phyloP scores from a whole-genome alignment of 495 filamentous ascomycete genomes.

The Daldinia decipiens region DNA sequence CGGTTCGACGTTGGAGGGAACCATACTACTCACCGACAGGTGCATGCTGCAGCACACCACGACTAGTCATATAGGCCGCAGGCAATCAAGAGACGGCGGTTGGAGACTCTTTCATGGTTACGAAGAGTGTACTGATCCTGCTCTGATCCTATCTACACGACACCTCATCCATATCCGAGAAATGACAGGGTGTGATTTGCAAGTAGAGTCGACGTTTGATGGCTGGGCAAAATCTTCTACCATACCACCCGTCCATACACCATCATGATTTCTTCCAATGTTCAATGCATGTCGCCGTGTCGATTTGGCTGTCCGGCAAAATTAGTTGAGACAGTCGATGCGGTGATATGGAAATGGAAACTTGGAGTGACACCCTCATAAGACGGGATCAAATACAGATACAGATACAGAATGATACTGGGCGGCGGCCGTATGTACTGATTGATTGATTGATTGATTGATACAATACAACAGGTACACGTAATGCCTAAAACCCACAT shows the following conservation, averaged over 20 bases:
- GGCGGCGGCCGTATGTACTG: too few species aligned
- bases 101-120: neutral
- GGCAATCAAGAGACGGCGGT: conserved; percentile 23
- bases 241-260: conserved; percentile 19
- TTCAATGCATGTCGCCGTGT: conserved; percentile 4
- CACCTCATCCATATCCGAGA: conserved; percentile 30
- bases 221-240: conserved; percentile 21
- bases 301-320: conserved; percentile 25
- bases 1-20: conserved; percentile 36
- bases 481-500: conserved; percentile 11
- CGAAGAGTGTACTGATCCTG: conserved; percentile 2
- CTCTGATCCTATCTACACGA: conserved; percentile 23
- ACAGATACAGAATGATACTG: too few species aligned
- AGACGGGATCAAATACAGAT: neutral
- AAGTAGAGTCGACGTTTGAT: conserved; percentile 17
- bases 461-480: conserved; percentile 5
- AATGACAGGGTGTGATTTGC: conserved; percentile 44
- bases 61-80: conserved; percentile 34
- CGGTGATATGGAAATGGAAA: conserved; percentile 14
- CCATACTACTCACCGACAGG: conserved; percentile 42
- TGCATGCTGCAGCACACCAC: conserved; percentile 44
- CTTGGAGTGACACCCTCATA: conserved; percentile 3
- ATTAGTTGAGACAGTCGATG: conserved; percentile 19
- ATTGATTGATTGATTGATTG: neutral
- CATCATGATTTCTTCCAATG: conserved; percentile 8